Evolutionary conservation across 2,329 filamentous ascomycete genomes (phyloP), one percentile per base, ranked within the genome.

Genomic region (Xylaria sp.): DNA sequence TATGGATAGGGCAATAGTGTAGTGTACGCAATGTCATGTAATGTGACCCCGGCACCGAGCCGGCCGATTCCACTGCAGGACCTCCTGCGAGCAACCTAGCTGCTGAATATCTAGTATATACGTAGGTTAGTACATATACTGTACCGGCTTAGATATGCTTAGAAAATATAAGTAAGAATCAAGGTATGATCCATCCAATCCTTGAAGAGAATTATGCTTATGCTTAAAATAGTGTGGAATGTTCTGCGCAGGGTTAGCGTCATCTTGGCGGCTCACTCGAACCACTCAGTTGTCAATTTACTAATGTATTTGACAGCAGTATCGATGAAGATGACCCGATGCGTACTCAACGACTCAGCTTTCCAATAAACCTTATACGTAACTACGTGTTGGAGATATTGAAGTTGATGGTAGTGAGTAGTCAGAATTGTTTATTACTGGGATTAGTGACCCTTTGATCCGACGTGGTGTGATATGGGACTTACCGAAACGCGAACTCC

Each of bases 141-240:
- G 50, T 53, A 32, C 51, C 27, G 6, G 4, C 51, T 35, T 32
- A 54, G 21, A 21, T 44, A 44, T 58, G 55, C 55, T 58, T 58
- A 58, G 44, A 58, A 58, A 29, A n/a, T n/a, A n/a, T n/a, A n/a
- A 16, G 9, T 25, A 25, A 25, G 21, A 57, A n/a, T 27, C 18
- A 58, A 58, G 23, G 6, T 55, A 37, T 37, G 29, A 55, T 63
- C 51, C 27, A 50, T 53, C 59, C 42, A 63, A 54, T 48, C 29
- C 54, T 57, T 60, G 60, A 23, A 37, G 27, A 50, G 47, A 40
- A 60, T 60, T 65, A 50, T 61, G 61, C 63, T 66, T 66, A 66
- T 69, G 67, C 67, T 69, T 69, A 69, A 69, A 69, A 69, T 69
- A 69, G 67, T 37, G 54, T 59, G 50, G 60, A 63, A 63, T 54